Conservation (phyloP, 306 rosid species). For the Cyamopsis tetragonoloba region DNA sequence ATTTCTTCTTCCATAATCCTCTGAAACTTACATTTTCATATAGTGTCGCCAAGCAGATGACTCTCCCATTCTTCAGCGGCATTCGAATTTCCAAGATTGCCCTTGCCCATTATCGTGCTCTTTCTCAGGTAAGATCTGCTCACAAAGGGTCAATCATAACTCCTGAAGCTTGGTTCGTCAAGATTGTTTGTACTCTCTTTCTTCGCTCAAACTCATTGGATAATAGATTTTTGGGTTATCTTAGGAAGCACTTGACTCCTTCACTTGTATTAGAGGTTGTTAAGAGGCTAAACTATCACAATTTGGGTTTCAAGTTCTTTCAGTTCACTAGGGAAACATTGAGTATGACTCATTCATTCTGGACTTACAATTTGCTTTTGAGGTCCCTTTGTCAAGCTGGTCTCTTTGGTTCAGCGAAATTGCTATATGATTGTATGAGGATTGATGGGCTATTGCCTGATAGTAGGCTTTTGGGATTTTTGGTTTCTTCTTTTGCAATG, state of each 20-base stretch:
- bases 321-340: constrained; percentile 50
- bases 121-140: constrained; percentile 38
- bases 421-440: constrained; percentile 65
- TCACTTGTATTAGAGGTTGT: constrained; percentile 64
- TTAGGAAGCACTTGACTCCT: constrained; percentile 52
- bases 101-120: constrained; percentile 33
- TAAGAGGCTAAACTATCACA: constrained; percentile 53
- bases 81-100: constrained; percentile 61
- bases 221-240: constrained; percentile 37
- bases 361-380: constrained; percentile 61
- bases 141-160: constrained; percentile 39
- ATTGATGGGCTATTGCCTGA: constrained; percentile 61
- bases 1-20: not conserved
- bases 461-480: constrained; percentile 46
- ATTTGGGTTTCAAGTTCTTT: constrained; percentile 60
- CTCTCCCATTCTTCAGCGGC: constrained; percentile 24
- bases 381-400: constrained; percentile 70
- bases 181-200: constrained; percentile 67
- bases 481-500: constrained; percentile 62
- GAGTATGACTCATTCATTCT: constrained; percentile 41
- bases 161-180: constrained; percentile 71
- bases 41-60: not conserved
- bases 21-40: not conserved
- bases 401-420: constrained; percentile 53
- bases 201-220: constrained; percentile 48